Evolutionary conservation across 78 protist species (phyloP), one percentile per base, ranked within the genome.

Genomic region (Chrysochromulina parva): DNA sequence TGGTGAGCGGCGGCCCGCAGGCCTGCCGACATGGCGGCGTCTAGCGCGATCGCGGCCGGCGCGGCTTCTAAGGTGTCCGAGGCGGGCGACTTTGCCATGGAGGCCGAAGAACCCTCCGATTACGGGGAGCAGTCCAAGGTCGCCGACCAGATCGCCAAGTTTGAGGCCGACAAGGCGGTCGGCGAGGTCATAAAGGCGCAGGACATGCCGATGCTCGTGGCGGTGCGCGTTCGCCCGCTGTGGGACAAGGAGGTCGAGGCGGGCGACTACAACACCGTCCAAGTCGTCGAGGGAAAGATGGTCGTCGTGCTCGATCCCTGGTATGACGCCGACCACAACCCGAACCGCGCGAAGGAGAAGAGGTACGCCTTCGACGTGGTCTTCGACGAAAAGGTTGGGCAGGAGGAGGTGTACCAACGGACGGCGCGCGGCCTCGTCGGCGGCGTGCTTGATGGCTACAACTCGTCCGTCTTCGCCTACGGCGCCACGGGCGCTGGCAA

Each of bases 401-500:
- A 76, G 58, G 85, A 19, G 53, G 9, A 14, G 26, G 55, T 76
- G 53, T 76, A 11, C n/a, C 16, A 50, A 19, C 28, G 16, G 19
- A 89, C 92, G 6, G 76, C 87, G 19, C 50, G 17, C 14, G 81
- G 81, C 22, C 87, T 89, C 9, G 28, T 87, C 9, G 71, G 26
- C 38, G 91, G 91, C 53, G 85, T 88, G 65, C 76, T 88, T 9
- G 91, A 73, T 19, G 91, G 90, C 13, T 87, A 26, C 81, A 87
- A 87, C 50, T 80, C 90, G 28, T 28, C 59, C 11, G 69, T 73
- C 81, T 87, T 87, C 24, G 90, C 90, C 26, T 87, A 87, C 62
- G 90, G 90, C 48, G 90, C 90, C 3, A 87, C 90, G 10, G 90
- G 90, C 28, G 90, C 90, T 0, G 90, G 90, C 16, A 87, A 87